phyloP scores from a whole-genome alignment of 495 filamentous ascomycete genomes.

The Talaromyces thailandensis region DNA sequence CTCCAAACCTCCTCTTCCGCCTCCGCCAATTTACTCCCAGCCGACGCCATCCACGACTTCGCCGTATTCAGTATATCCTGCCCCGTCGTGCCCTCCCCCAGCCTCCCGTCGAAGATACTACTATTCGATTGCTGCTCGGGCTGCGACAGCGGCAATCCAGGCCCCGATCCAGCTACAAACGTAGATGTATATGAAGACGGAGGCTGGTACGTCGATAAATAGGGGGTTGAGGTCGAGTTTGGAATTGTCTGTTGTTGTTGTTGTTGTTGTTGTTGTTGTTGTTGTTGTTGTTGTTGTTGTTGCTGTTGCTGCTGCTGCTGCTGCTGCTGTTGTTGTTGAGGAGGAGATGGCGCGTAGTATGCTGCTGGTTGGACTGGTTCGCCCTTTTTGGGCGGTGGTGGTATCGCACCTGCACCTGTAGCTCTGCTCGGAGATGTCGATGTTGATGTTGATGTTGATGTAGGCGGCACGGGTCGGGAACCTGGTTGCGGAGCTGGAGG shows the following conservation, averaged over 20 bases:
- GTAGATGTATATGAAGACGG: constrained; percentile 16
- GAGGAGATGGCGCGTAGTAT: constrained; percentile 19
- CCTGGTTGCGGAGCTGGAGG: constrained; percentile 56
- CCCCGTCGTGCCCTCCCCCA: constrained; percentile 29
- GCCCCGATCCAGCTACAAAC: neutral
- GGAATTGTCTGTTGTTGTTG: constrained; percentile 15
- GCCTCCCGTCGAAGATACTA: constrained; percentile 8
- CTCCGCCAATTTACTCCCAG: constrained; percentile 51
- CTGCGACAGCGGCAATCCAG: neutral
- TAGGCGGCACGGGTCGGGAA: constrained; percentile 29
- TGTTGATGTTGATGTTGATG: constrained; percentile 11
- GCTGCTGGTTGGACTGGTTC: constrained; percentile 24
- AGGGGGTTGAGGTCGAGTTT: constrained; percentile 31
- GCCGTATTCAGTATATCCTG: constrained; percentile 44
- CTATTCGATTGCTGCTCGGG: neutral
- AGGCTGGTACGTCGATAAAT: constrained; percentile 48
- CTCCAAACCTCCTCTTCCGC: constrained; percentile 66
- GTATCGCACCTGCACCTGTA: constrained; percentile 16
- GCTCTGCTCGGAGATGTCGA: neutral
- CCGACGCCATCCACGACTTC: constrained; percentile 51
- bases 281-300: constrained; percentile 16
- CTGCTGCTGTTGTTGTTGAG: constrained; percentile 13
- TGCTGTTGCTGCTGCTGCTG: too few species aligned
- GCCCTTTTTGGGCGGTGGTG: constrained; percentile 48
- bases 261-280: constrained; percentile 14